Evolutionary conservation across 148 eudicot genomes (phyloP), one percentile per base, ranked within the genome.

Genomic region (Cornus controversa): DNA sequence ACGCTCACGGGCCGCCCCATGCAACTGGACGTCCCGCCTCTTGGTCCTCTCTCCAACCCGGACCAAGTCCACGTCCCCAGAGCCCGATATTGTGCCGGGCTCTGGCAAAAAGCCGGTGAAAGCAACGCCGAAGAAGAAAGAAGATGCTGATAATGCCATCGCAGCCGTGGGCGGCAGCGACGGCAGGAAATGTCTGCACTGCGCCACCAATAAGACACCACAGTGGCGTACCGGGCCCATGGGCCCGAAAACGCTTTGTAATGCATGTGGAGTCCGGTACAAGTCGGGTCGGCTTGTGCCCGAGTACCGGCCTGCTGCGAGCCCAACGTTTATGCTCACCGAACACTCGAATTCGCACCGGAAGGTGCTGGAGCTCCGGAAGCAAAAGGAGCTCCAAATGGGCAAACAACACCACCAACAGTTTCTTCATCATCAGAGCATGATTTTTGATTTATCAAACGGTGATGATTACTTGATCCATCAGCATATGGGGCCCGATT

Each of bases 211-310:
- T 65, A 93, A 90, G 85, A 96, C 99, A 18, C 99, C 99, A 2
- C 98, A 96, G 57, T 96, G 99, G 99, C 83, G 99, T 67, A 84
- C 94, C 0, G 99, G 99, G 63, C 99, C 99, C 0, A 76, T 86
- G 88, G 99, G 99, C 28, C 96, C 97, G 5, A 93, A 91, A 75
- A 96, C 98, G 0, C 85, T 96, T 6, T 96, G 99, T 78, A 96
- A 96, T 13, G 99, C 99, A 0, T 96, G 99, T 8, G 99, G 99
- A 18, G 99, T 96, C 1, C 66, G 98, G 70, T 91, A 87, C 82
- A 91, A 90, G 84, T 90, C 92, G 58, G 99, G 99, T 31, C 83
- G 98, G 60, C 88, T 96, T 1, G 93, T 91, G 63, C 98, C 99
- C 1, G 99, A 96, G 78, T 96, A 96, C 75, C 71, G 98, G 66